phyloP scores from a whole-genome alignment of 106 monocot species.

The Dendrobium huoshanense region DNA sequence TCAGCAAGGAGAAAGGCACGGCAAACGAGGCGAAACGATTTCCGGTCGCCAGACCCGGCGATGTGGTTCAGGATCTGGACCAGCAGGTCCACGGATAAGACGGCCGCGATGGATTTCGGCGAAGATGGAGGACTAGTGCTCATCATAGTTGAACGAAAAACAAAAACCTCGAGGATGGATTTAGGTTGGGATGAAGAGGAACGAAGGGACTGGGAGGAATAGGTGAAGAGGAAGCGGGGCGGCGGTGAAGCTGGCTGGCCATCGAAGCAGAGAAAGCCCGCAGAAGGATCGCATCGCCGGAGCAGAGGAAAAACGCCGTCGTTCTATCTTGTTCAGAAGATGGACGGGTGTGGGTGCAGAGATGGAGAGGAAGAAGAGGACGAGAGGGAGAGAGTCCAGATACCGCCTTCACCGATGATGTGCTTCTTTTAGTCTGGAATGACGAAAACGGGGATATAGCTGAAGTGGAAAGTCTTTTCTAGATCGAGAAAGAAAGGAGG shows the following conservation, averaged over 20 bases:
- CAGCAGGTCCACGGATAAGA: constrained; percentile 59
- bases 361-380: neutral
- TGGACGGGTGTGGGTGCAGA: no score
- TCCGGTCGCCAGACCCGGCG: constrained; percentile 30
- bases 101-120: constrained; percentile 13
- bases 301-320: neutral
- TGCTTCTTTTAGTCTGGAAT: no score
- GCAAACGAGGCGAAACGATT: constrained; percentile 61
- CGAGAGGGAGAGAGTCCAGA: no score
- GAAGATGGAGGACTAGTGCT: neutral
- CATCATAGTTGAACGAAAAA: neutral
- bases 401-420: no score
- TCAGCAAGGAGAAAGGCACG: constrained; percentile 43
- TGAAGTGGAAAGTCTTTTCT: no score
- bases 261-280: neutral
- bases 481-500: neutral
- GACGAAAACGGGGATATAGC: no score
- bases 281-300: constrained; percentile 12
- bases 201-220: constrained; percentile 26
- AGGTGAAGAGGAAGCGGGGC: constrained; percentile 7
- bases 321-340: neutral
- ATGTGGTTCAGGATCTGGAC: constrained; percentile 50
- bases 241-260: neutral
- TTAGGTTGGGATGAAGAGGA: constrained; percentile 82
- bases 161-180: neutral